phyloP scores from a whole-genome alignment of 805 yeast genomes.

The Starmerella floris region DNA sequence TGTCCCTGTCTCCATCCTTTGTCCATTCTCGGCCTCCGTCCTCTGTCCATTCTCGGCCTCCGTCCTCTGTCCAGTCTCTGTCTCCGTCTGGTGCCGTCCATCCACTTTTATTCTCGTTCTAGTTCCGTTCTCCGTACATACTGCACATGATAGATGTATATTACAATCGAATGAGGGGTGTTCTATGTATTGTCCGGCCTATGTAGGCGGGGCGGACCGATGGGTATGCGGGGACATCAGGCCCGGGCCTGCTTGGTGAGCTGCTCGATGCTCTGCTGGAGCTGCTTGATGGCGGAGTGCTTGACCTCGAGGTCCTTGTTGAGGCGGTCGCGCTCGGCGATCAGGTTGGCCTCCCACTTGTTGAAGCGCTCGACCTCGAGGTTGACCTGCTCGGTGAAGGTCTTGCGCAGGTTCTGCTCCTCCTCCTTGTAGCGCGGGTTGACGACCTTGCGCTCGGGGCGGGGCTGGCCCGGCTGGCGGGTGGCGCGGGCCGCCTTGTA shows the following conservation, averaged over 20 bases:
- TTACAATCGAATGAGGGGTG: too few species aligned
- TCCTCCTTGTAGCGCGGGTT: conserved; percentile 95
- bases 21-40: too few species aligned
- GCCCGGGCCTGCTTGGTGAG: conserved; percentile 14
- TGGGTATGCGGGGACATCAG: too few species aligned
- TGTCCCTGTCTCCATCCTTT: too few species aligned
- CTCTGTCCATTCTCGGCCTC: too few species aligned
- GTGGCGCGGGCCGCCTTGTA: conserved; percentile 45
- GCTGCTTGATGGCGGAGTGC: conserved; percentile 35
- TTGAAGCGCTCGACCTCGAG: conserved; percentile 93
- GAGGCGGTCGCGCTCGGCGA: conserved; percentile 84
- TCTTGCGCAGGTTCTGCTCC: conserved; percentile 83
- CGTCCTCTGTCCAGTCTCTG: too few species aligned
- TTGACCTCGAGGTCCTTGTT: conserved; percentile 87
- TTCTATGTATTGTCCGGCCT: too few species aligned
- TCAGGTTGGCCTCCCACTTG: conserved; percentile 97
- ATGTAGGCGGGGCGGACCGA: too few species aligned
- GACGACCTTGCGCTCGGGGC: conserved; percentile 31
- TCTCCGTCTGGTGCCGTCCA: too few species aligned
- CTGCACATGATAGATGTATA: too few species aligned
- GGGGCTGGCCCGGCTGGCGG: conserved; percentile 33
- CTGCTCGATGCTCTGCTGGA: conserved; percentile 27
- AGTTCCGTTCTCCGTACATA: too few species aligned
- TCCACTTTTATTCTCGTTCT: too few species aligned
- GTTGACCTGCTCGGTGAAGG: conserved; percentile 92